Conservation (phyloP, 306 rosid species). For the Nissolia schottii region DNA sequence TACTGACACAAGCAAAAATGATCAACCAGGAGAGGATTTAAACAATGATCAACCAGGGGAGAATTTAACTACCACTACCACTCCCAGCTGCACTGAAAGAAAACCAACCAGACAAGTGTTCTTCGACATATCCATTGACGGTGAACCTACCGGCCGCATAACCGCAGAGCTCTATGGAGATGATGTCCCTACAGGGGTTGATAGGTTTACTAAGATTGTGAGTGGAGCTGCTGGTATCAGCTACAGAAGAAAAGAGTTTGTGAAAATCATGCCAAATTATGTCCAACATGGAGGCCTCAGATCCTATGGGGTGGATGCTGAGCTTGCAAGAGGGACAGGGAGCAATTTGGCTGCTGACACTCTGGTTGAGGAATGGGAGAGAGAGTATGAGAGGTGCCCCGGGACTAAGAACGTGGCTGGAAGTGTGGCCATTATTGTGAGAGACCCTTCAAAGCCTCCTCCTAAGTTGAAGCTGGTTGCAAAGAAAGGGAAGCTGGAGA, state of each 20-base stretch:
- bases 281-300: constrained; percentile 77
- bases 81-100: constrained; percentile 40
- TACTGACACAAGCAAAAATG: constrained; percentile 7
- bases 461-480: constrained; percentile 77
- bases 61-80: constrained; percentile 18
- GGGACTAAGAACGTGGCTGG: constrained; percentile 78
- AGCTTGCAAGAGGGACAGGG: constrained; percentile 53
- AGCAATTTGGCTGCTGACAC: constrained; percentile 41
- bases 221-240: constrained; percentile 88
- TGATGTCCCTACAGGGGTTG: constrained; percentile 54
- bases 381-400: constrained; percentile 41
- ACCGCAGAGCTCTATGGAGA: constrained; percentile 62
- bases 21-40: background rate
- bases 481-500: constrained; percentile 72
- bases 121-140: constrained; percentile 65
- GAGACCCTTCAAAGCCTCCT: constrained; percentile 80
- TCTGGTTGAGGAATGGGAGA: constrained; percentile 70
- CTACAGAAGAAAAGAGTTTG: constrained; percentile 85
- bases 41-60: constrained; percentile 10
- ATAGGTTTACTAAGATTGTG: constrained; percentile 59
- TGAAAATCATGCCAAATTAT: constrained; percentile 67
- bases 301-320: constrained; percentile 79
- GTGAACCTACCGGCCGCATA: constrained; percentile 66
- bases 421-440: constrained; percentile 68
- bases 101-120: constrained; percentile 54